phyloP scores from a whole-genome alignment of 2,329 filamentous ascomycete species.

The Phialocephala sp. region DNA sequence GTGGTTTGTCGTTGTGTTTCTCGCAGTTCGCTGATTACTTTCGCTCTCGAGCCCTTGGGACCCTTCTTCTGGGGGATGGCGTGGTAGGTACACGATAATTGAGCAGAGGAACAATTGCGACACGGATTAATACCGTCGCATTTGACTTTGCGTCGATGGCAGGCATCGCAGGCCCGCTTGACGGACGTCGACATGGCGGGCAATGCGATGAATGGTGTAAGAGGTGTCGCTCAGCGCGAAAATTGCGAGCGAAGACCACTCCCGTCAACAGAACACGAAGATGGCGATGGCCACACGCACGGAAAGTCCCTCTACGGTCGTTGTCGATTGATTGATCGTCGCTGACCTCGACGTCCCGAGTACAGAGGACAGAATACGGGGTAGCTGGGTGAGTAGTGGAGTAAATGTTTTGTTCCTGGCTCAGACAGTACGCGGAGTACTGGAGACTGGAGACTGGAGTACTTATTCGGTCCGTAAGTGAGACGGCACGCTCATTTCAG shows the following conservation, averaged over 20 bases:
- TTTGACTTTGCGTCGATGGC: slow-evolving; percentile 76
- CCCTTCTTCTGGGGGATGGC: slow-evolving; percentile 78
- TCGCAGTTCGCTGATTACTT: slow-evolving; percentile 75
- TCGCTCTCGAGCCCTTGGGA: slow-evolving; percentile 75
- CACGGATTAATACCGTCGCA: slow-evolving; percentile 75
- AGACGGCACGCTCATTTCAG: slow-evolving; percentile 9
- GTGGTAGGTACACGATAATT: slow-evolving; percentile 75
- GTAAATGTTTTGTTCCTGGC: slow-evolving; percentile 19
- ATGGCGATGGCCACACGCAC: background rate
- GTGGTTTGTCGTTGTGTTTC: slow-evolving; percentile 71
- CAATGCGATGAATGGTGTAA: slow-evolving; percentile 14
- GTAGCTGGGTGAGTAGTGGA: slow-evolving; percentile 26
- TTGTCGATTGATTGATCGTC: slow-evolving; percentile 15
- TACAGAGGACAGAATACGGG: slow-evolving; percentile 22
- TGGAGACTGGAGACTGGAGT: slow-evolving; percentile 27
- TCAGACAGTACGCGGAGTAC: slow-evolving; percentile 22
- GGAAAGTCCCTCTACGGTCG: slow-evolving; percentile 3
- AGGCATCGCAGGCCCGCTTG: slow-evolving; percentile 72
- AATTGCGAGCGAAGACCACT: slow-evolving; percentile 14
- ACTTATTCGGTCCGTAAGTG: slow-evolving; percentile 39
- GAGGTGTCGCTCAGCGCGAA: slow-evolving; percentile 17
- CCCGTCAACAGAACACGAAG: slow-evolving; percentile 9
- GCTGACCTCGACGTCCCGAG: slow-evolving; percentile 8
- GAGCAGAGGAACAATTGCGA: slow-evolving; percentile 70
- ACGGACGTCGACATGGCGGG: slow-evolving; percentile 45